Base-by-base conservation (phyloP, 805 yeast species). In the Lipomyces yamadae region DNA sequence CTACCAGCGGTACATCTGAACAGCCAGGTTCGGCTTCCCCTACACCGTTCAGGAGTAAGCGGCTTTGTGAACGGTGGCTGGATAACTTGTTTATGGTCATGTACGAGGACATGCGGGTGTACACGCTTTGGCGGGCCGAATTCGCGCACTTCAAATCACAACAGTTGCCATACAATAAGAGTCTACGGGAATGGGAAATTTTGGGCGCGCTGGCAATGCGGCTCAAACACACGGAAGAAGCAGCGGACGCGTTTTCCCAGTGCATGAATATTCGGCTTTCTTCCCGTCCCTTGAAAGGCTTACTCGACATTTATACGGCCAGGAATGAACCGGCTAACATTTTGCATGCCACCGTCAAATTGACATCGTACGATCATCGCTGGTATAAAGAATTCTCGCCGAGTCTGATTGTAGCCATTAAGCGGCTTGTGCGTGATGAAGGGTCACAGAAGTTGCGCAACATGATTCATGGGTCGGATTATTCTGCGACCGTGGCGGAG, bases 291-390 rank as follows among this genome's bases (percentile, higher is more conserved):
- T 87, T 92, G 33, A 83, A 90, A 75, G 90, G 89, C 73, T 79
- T 94, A 76, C 80, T 95, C 68, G 86, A 83, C 64, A 88, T 84
- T 75, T 90, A 89, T 75, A 78, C 76, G 70, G 82, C 78, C 69
- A 78, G 76, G 50, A 72, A 75, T 45, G 70, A 68, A 62, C 62
- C 67, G 34, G 84, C 82, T 60, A 81, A 83, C 69, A 85, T 91
- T 11, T 81, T 93, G 66, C 92, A 89, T 65, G 80, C 88, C 30
- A 78, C 87, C 64, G 91, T 93, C 45, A 90, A 89, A 73, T 80
- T 95, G 62, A 80, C 89, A n/a, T 96, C 95, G n/a, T 96, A 98
- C 98, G 90, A 92, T 75, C 98, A 93, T 78, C 86, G 99, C 75
- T 95, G 99, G 99, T 96, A 94, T 79, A 85, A 88, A 70, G 97